Base-by-base conservation (phyloP, 2,329 filamentous ascomycete species). In the Myriosclerotinia duriaeana region DNA sequence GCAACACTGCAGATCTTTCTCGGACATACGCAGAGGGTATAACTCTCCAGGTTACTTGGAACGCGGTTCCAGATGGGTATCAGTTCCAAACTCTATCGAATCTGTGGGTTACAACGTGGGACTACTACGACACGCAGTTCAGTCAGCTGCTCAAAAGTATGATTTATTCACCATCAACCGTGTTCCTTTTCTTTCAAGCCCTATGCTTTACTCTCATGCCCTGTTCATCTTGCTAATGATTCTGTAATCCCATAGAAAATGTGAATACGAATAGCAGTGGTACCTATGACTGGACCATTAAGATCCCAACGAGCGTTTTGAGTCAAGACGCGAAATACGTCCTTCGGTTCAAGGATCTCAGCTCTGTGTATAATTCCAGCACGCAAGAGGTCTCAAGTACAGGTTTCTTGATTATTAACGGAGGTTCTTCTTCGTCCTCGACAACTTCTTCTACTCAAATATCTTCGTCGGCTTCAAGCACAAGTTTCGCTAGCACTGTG, bases 321-420 rank as follows among this genome's bases (percentile, higher is more conserved):
- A 63, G 15, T 14, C n/a, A 9, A 22, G 22, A 63, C 20, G 60
- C 60, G 2, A 63, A 63, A 63, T 54, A 63, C 14, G 60, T 42
- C 50, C 50, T 54, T 4, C 34, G 22, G 26, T 54, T 63, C 17
- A 63, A 53, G 26, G 30, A 42, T 40, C 60, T 54, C n/a, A 34
- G 3, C 36, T 4, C 48, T n/a, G 11, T 17, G 17, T 63, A 63
- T 34, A 22, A 54, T 12, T 5, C 9, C 1, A 63, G 22, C 7
- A 30, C 46, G 0, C 22, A 42, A 42, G 60, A 53, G 22, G 17
- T 63, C 17, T 53, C 60, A 15, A 53, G 60, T 20, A 62, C 60
- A 3, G 60, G 60, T 6, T 63, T 63, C 20, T 54, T 42, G 20
- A 5, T 63, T 40, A 40, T 63, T 3, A 17, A 52, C 15, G 36